These are phyloP conservation scores for Magnusiomyces sp. DNA, from an alignment of 1,139 yeast species.

Conservation along the genomic window DNA sequence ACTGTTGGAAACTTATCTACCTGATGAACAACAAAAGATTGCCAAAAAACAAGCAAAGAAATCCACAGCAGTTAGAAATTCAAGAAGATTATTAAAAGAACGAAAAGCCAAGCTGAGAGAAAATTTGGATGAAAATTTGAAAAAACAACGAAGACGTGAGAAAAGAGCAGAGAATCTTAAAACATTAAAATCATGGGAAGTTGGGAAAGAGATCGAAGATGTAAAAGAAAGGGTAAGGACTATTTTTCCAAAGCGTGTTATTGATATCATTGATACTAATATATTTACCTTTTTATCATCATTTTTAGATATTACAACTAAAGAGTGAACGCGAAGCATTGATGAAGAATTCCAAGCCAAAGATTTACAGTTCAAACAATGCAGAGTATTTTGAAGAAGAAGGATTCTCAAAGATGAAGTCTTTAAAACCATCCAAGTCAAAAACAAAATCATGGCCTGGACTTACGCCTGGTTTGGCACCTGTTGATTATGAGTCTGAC, in stretches of 20 bases:
- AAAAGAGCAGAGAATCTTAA: constrained; percentile 16
- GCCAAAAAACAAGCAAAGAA: constrained; percentile 1
- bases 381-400: constrained; percentile 12
- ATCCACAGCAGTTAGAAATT: background rate
- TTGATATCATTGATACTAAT: background rate
- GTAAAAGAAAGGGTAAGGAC: constrained; percentile 14
- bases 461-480: constrained; percentile 87
- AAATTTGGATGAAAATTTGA: constrained; percentile 15
- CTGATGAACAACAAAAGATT: background rate
- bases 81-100: constrained; percentile 2
- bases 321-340: constrained; percentile 10
- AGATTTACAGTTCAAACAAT: constrained; percentile 11
- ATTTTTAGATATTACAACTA: constrained; percentile 10
- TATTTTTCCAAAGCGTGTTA: background rate
- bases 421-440: background rate
- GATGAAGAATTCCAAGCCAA: constrained; percentile 8
- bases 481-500: constrained; percentile 52
- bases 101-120: constrained; percentile 14
- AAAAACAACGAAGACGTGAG: constrained; percentile 7
- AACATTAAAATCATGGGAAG: constrained; percentile 17
- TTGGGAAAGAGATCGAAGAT: constrained; percentile 17
- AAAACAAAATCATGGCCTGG: constrained; percentile 46
- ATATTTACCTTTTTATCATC: background rate
- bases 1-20: constrained; percentile 1
- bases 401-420: too few relatives aligned